Conservation (phyloP, 768 basidiomycete species). For the Serendipita sp. region DNA sequence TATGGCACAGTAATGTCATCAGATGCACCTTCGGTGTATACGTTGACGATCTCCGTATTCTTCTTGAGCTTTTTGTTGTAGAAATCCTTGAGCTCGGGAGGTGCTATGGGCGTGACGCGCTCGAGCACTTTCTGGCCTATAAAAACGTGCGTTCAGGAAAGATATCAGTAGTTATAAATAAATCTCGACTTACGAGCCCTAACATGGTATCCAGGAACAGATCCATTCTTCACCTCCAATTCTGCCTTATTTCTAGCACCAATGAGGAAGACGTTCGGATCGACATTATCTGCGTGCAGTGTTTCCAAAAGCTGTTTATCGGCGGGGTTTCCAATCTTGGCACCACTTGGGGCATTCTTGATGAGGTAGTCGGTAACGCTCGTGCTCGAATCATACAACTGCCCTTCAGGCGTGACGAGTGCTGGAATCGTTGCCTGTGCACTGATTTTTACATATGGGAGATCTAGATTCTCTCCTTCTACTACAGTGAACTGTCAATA, state of each 20-base stretch:
- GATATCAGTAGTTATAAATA: background rate
- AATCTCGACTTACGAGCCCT: conserved; percentile 23
- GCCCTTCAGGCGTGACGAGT: conserved; percentile 21
- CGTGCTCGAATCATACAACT: conserved; percentile 24
- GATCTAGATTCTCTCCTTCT: conserved; percentile 33
- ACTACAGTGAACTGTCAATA: conserved; percentile 9
- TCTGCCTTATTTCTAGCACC: conserved; percentile 27
- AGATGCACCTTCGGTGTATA: conserved; percentile 23
- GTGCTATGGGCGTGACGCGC: conserved; percentile 21
- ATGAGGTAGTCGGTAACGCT: conserved; percentile 28
- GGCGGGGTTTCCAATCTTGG: conserved; percentile 19
- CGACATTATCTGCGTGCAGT: conserved; percentile 30
- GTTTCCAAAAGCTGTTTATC: conserved; percentile 21
- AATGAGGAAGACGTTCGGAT: conserved; percentile 37
- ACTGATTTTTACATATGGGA: conserved; percentile 30
- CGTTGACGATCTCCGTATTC: conserved; percentile 26
- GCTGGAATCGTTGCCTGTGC: conserved; percentile 30
- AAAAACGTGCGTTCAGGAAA: background rate
- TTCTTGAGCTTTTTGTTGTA: conserved; percentile 26
- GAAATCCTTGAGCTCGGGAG: conserved; percentile 25
- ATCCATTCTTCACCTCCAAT: conserved; percentile 21
- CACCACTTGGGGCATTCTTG: conserved; percentile 23
- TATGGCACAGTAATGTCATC: conserved; percentile 23
- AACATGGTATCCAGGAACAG: conserved; percentile 23
- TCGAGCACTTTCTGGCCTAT: conserved; percentile 30